Evolutionary conservation across 2,329 filamentous ascomycete species (phyloP).

Genomic region (Bipolaris oryzae): DNA sequence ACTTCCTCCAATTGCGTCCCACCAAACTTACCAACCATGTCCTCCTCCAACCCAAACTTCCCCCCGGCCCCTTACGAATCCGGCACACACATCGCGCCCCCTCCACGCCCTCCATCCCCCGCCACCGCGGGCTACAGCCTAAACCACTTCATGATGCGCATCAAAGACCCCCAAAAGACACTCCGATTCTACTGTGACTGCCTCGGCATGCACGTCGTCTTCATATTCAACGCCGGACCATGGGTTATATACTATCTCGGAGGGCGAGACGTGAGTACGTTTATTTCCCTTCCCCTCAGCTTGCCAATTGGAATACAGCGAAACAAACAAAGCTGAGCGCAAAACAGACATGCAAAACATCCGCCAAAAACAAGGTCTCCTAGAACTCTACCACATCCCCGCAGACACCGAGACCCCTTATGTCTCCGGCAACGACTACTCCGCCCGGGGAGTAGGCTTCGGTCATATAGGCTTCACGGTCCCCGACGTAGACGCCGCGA

Average conservation of each 20-base stretch:
- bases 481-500: constrained; percentile 34
- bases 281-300: no score
- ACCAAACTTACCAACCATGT: constrained; percentile 2
- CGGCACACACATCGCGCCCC: constrained; percentile 34
- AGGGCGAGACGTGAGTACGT: constrained; percentile 30
- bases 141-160: constrained; percentile 45
- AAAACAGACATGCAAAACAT: constrained; percentile 23
- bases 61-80: constrained; percentile 27
- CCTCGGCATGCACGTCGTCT: constrained; percentile 43
- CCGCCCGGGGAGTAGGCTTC: constrained; percentile 31
- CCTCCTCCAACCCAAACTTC: constrained; percentile 25
- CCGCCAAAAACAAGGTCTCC: constrained; percentile 34
- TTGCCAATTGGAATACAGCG: neutral
- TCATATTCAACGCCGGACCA: constrained; percentile 44
- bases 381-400: constrained; percentile 45
- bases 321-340: neutral
- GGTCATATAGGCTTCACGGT: constrained; percentile 47
- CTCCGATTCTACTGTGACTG: constrained; percentile 44
- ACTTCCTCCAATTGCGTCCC: neutral
- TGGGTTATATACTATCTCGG: constrained; percentile 47
- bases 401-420: constrained; percentile 28
- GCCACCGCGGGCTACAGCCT: constrained; percentile 34
- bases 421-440: constrained; percentile 37
- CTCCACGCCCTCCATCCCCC: constrained; percentile 33
- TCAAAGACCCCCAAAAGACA: constrained; percentile 36